phyloP scores from a whole-genome alignment of 2,329 filamentous ascomycete genomes.

The Microsporum ferrugineum region DNA sequence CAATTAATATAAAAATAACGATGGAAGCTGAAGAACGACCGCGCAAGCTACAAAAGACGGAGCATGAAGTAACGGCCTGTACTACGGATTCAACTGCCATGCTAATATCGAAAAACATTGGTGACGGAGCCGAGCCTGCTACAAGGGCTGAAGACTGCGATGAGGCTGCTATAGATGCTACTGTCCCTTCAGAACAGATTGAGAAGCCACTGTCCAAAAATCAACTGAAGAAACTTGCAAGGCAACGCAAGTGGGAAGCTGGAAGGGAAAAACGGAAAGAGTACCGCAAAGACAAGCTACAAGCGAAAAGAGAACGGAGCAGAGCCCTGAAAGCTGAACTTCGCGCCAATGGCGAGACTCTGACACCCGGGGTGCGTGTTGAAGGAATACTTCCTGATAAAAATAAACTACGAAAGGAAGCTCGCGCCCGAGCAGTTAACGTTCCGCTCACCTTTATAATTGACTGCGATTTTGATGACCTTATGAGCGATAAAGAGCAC shows the following conservation, averaged over 20 bases:
- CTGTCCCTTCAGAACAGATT: not conserved
- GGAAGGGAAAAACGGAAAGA: slow-evolving; percentile 49
- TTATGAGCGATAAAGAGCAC: slow-evolving; percentile 79
- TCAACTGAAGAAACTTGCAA: slow-evolving; percentile 66
- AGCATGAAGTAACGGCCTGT: slow-evolving; percentile 20
- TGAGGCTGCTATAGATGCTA: not conserved
- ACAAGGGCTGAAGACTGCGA: not conserved
- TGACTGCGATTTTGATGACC: slow-evolving; percentile 82
- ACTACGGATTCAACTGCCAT: slow-evolving; percentile 9
- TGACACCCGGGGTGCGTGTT: slow-evolving; percentile 12
- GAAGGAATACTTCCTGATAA: slow-evolving; percentile 11
- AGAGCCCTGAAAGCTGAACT: slow-evolving; percentile 29
- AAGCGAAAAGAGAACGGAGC: slow-evolving; percentile 43
- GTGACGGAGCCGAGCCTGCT: not conserved
- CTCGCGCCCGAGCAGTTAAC: slow-evolving; percentile 36
- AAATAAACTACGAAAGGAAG: slow-evolving; percentile 13
- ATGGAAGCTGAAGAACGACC: slow-evolving; percentile 47
- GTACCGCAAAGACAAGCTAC: slow-evolving; percentile 47
- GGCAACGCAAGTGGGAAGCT: slow-evolving; percentile 64
- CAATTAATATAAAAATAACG: too few relatives aligned
- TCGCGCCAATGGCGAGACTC: slow-evolving; percentile 19
- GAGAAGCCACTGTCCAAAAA: slow-evolving; percentile 59
- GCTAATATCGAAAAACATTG: slow-evolving; percentile 3
- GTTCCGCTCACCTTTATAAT: slow-evolving; percentile 72
- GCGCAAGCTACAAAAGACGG: slow-evolving; percentile 44